A percentile compares a stretch with the other conserved stretches of the same genome.
phyloP scores from a whole-genome alignment of 331 rosid genomes.

The Malus hybrid region DNA sequence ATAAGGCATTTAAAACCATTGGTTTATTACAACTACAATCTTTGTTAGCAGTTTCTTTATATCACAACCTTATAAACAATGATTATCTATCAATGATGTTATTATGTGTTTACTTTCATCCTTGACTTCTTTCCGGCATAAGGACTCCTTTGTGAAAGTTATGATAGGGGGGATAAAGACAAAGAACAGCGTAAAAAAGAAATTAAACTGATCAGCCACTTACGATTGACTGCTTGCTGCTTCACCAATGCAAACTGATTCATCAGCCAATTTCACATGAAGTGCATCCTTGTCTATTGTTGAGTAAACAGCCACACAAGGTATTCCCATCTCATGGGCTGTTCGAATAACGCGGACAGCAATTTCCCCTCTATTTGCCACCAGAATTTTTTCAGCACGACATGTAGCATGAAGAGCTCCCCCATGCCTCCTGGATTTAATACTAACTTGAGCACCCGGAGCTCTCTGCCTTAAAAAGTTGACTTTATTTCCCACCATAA shows the following conservation, averaged over 20 bases:
- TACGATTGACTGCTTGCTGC: conserved; percentile 60
- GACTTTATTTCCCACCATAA: not conserved
- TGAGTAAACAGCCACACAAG: conserved; percentile 44
- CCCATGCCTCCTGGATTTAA: conserved; percentile 23
- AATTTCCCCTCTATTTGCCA: conserved; percentile 92
- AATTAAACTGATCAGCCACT: conserved; percentile 3
- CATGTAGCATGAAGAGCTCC: conserved; percentile 36
- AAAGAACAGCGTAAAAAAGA: not conserved
- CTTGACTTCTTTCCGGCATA: not conserved
- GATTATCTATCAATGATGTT: not conserved
- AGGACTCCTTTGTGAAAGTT: not conserved
- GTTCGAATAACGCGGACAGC: conserved; percentile 33
- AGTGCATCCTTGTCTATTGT: too few species aligned
- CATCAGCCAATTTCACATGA: too few species aligned
- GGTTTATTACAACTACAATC: not conserved
- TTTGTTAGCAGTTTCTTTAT: not conserved
- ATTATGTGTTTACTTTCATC: not conserved
- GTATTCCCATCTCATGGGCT: conserved; percentile 92
- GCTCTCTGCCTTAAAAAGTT: conserved; percentile 47
- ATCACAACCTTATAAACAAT: not conserved
- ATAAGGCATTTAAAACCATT: too few species aligned
- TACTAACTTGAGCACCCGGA: conserved; percentile 22
- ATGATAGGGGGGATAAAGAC: not conserved
- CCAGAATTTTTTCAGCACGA: conserved; percentile 51
- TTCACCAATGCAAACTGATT: conserved; percentile 13